phyloP scores from a whole-genome alignment of 176 grass and related monocot genomes.

The Oryza meyeriana region DNA sequence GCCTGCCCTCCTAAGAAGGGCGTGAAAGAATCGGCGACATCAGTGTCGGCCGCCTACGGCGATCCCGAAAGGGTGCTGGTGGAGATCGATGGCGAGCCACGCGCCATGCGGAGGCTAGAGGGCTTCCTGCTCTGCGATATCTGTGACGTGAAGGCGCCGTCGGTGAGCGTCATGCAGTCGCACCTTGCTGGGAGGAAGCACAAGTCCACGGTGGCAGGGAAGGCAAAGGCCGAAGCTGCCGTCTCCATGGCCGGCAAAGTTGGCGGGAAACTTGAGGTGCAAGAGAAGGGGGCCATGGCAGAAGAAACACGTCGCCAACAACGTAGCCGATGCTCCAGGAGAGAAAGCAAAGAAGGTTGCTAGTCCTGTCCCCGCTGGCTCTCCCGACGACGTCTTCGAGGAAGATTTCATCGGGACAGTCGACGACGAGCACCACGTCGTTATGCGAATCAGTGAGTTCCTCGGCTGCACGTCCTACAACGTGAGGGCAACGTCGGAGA shows the following conservation, averaged over 20 bases:
- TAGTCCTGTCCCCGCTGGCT: too few species aligned
- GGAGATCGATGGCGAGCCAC: neutral
- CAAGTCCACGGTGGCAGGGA: neutral
- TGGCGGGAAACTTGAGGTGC: neutral
- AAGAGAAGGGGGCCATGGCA: neutral
- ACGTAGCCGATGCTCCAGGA: neutral
- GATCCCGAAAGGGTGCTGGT: neutral
- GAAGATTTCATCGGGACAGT: too few species aligned
- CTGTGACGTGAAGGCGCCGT: neutral
- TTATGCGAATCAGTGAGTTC: neutral
- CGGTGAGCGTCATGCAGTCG: neutral
- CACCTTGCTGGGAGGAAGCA: slow-evolving; percentile 37
- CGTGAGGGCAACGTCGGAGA: neutral
- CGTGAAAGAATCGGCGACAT: neutral
- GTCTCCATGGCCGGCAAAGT: neutral
- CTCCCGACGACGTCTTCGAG: neutral
- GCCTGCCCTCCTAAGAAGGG: neutral
- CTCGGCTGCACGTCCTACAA: neutral
- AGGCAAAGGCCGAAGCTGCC: neutral
- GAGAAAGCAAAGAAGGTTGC: neutral
- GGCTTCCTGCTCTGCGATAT: slow-evolving; percentile 21
- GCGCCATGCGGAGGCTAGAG: neutral
- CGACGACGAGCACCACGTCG: neutral
- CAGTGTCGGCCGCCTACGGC: neutral
- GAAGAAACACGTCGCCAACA: neutral